Conservation (phyloP, 202 grass and related monocot species). For the Bolboschoenoplectus hybrid region DNA sequence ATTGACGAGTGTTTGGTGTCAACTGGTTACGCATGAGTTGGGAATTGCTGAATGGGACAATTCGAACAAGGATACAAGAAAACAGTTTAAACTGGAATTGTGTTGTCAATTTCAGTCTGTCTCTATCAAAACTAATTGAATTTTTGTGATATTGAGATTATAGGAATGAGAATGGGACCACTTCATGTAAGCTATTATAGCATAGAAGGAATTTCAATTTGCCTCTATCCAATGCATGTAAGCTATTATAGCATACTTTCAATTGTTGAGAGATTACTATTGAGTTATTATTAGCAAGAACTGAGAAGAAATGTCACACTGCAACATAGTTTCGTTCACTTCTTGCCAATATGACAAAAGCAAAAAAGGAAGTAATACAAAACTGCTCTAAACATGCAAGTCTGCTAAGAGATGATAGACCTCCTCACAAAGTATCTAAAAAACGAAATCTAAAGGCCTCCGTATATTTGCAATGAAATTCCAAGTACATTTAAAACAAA, state of each 20-base stretch:
- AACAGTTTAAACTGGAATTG: background rate
- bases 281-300: slow-evolving; percentile 17
- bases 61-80: background rate
- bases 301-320: background rate
- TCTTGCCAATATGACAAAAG: slow-evolving; percentile 18
- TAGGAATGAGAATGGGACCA: background rate
- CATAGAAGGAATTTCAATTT: background rate
- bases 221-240: background rate
- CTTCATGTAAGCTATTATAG: background rate
- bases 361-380: background rate
- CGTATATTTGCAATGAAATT: background rate
- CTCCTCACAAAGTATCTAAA: slow-evolving; percentile 17
- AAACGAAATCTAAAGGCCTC: background rate
- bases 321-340: background rate
- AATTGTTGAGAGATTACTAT: background rate
- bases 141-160: background rate
- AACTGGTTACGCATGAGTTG: background rate
- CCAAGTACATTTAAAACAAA: background rate
- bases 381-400: slow-evolving; percentile 12
- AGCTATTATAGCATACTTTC: background rate
- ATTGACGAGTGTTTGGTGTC: slow-evolving; percentile 6
- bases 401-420: background rate
- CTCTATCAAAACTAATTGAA: background rate
- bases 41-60: background rate
- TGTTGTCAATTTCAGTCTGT: background rate